Percentiles rank a stretch among this genome's conserved stretches.
Conservation (phyloP, 306 rosid species). For the Prunus salicina region DNA sequence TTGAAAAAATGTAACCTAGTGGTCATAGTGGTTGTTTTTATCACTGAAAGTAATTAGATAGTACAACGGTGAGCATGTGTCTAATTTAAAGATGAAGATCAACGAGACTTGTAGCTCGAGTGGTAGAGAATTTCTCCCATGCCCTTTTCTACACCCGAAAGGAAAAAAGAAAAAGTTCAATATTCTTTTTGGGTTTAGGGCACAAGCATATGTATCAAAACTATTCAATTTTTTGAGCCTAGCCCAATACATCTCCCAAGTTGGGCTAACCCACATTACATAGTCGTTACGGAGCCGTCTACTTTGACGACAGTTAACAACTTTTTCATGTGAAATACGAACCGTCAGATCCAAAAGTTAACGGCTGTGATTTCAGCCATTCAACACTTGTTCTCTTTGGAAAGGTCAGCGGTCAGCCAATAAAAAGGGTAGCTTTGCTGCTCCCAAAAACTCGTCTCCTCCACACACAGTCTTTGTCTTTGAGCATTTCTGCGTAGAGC, state of each 20-base stretch:
- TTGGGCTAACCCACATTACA: not conserved
- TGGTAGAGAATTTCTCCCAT: too few relatives aligned
- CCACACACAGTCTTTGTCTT: not conserved
- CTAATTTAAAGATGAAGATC: too few relatives aligned
- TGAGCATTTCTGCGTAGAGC: slow-evolving; percentile 7
- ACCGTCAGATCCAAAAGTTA: not conserved
- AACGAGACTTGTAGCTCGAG: too few relatives aligned
- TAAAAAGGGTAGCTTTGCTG: not conserved
- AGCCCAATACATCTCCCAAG: not conserved
- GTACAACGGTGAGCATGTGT: too few relatives aligned
- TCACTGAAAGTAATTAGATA: too few relatives aligned
- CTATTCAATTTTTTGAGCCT: not conserved
- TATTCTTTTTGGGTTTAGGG: too few relatives aligned
- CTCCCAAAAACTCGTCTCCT: slow-evolving; percentile 11
- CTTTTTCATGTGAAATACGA: not conserved
- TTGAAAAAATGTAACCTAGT: too few relatives aligned
- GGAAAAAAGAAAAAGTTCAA: too few relatives aligned
- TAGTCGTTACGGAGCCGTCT: not conserved
- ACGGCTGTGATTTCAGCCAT: slow-evolving; percentile 10
- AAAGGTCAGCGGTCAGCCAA: not conserved
- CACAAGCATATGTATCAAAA: too few relatives aligned
- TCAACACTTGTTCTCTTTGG: not conserved
- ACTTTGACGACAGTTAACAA: too few relatives aligned
- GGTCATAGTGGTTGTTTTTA: too few relatives aligned
- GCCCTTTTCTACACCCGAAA: too few relatives aligned